Base-by-base conservation (phyloP, 108 stramenopile species). In the Chaetoceros tenuissimus region DNA sequence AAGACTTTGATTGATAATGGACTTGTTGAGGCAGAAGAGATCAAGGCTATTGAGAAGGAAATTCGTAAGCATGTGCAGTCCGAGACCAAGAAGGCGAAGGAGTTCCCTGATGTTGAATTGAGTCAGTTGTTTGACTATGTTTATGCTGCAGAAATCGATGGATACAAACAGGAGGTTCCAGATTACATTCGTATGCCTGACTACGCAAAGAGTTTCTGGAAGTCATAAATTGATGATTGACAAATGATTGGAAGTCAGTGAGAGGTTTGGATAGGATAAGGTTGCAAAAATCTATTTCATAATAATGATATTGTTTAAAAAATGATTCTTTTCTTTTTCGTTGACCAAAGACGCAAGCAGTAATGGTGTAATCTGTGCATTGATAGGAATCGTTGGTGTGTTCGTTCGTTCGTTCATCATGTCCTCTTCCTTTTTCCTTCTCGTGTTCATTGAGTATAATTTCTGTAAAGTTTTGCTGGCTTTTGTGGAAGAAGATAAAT, bases 11-110 rank as follows among this genome's bases (percentile, higher is more conserved):
- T 90, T 30, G 96, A 99, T 53, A 76, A 91, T 53, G 85, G 78
- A 40, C 87, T 91, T 59, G 80, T 83, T 27, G 83, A 88, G 28
- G 80, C 87, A 17, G 94, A 95, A 43, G 96, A 98, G 66, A 84
- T 98, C 53, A 99, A 98, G 85, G 89, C 81, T 13, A 94, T 78
- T 24, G 98, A 99, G 72, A 99, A 99, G 77, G 71, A 66, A 27
- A 92, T 99, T 68, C 78, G 97, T 26, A 94, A 89, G 60, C 77
- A 94, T 48, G 97, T 99, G 48, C 90, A 94, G 55, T 59, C 80
- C 23, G 85, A 89, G 57, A 81, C 96, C 20, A 63, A 78, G 62
- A 57, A 72, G 69, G 98, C 96, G 50, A 97, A 97, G 74, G 89
- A 71, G 40, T 83, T 74, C 27, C 43, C 82, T 3, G 82, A 85